A percentile compares a stretch with the other conserved stretches of the same genome.
Evolutionary conservation across 139 green algal genomes (phyloP).

Genomic region (Pleodorina starrii): DNA sequence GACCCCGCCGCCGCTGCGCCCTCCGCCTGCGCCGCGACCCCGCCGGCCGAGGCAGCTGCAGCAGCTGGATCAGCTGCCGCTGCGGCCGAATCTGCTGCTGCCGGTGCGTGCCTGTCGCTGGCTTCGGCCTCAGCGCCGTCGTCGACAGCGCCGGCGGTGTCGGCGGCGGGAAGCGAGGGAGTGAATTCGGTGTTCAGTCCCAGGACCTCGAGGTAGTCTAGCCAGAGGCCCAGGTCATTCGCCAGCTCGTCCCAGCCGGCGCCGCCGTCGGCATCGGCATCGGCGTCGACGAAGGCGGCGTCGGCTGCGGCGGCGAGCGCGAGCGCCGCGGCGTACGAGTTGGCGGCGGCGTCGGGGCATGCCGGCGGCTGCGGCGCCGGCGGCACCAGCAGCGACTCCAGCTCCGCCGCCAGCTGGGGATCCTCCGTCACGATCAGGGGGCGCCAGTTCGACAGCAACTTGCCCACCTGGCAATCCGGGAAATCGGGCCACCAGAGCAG

Average conservation of each 20-base stretch:
- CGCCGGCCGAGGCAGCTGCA: too few relatives aligned
- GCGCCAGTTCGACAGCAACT: constrained; percentile 49
- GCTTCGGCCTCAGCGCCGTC: too few relatives aligned
- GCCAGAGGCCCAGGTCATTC: constrained; percentile 38
- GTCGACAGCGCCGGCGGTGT: too few relatives aligned
- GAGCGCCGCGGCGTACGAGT: background rate
- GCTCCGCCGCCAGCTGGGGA: constrained; percentile 5
- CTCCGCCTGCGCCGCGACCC: background rate
- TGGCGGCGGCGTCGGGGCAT: background rate
- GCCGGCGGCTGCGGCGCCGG: too few relatives aligned
- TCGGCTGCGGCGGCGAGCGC: background rate
- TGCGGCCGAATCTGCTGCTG: too few relatives aligned
- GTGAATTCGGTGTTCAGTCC: too few relatives aligned
- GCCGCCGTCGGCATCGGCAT: background rate
- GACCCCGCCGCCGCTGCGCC: background rate
- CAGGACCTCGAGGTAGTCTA: constrained; percentile 37
- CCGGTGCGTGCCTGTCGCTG: too few relatives aligned
- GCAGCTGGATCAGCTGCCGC: too few relatives aligned
- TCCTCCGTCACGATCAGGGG: constrained; percentile 37
- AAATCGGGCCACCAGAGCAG: too few relatives aligned
- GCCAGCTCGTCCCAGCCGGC: constrained; percentile 21
- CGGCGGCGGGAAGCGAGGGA: too few relatives aligned
- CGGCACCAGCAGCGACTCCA: background rate
- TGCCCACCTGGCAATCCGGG: constrained; percentile 47
- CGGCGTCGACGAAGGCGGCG: background rate